phyloP scores from a whole-genome alignment of 768 basidiomycete genomes.

The Xerocomellus amylosporus region DNA sequence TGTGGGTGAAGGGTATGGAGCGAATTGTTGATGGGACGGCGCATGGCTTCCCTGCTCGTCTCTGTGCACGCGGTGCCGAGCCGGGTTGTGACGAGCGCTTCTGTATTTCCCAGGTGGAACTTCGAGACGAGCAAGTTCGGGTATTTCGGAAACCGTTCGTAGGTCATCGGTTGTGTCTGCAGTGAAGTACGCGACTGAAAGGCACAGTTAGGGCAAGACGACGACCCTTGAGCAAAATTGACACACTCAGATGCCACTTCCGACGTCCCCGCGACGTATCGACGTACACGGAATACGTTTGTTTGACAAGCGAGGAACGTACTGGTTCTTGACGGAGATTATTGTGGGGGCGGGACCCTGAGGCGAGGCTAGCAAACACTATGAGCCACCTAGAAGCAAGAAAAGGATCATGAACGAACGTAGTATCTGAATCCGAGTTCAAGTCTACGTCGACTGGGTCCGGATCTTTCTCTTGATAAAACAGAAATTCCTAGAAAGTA shows the following conservation, averaged over 20 bases:
- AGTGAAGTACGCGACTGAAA: slow-evolving; percentile 73
- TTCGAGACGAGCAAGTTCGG: slow-evolving; percentile 47
- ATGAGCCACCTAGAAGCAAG: background rate
- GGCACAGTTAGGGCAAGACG: background rate
- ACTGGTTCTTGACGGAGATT: slow-evolving; percentile 26
- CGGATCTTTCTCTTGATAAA: slow-evolving; percentile 65
- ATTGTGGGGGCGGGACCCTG: slow-evolving; percentile 29
- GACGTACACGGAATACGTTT: slow-evolving; percentile 78
- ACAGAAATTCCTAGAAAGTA: slow-evolving; percentile 62
- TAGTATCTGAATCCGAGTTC: slow-evolving; percentile 49
- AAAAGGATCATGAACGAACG: slow-evolving; percentile 35
- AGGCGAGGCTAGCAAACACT: slow-evolving; percentile 26
- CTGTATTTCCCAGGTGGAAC: slow-evolving; percentile 62
- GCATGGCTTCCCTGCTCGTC: slow-evolving; percentile 21
- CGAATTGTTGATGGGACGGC: slow-evolving; percentile 25
- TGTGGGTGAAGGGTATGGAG: slow-evolving; percentile 32
- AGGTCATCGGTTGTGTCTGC: slow-evolving; percentile 58
- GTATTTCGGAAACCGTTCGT: slow-evolving; percentile 56
- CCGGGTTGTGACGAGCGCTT: slow-evolving; percentile 59
- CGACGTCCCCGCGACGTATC: slow-evolving; percentile 61
- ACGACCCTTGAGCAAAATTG: slow-evolving; percentile 4
- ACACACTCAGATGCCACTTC: slow-evolving; percentile 81
- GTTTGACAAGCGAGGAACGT: slow-evolving; percentile 63
- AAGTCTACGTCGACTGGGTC: slow-evolving; percentile 48
- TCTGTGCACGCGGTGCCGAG: slow-evolving; percentile 36